Percentiles rank a stretch among this genome's conserved stretches.
Evolutionary conservation across 1,139 yeast genomes (phyloP).

Genomic region (Lodderomyces parapsilosis): DNA sequence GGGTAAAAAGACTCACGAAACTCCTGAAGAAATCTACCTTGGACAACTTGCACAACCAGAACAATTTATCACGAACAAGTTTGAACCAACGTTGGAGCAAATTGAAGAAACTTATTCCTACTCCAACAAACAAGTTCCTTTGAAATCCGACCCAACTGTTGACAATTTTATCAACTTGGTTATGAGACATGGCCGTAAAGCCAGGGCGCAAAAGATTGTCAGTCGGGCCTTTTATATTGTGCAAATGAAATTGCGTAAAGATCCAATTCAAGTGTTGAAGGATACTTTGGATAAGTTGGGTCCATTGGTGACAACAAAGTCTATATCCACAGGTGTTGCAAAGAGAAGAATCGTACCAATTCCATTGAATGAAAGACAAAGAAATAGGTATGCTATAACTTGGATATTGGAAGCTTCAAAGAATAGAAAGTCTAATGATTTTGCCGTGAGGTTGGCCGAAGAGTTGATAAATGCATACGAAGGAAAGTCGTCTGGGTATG

Average conservation of each 20-base stretch:
- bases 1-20: constrained; percentile 32
- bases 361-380: constrained; percentile 79
- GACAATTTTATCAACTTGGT: constrained; percentile 80
- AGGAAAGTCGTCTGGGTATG: constrained; percentile 83
- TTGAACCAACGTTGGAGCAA: constrained; percentile 63
- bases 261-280: constrained; percentile 76
- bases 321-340: constrained; percentile 83
- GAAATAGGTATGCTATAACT: constrained; percentile 79
- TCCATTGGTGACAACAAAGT: constrained; percentile 78
- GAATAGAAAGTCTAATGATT: constrained; percentile 76
- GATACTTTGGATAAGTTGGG: constrained; percentile 78
- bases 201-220: constrained; percentile 71
- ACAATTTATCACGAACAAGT: constrained; percentile 36
- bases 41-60: constrained; percentile 36
- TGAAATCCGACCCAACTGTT: constrained; percentile 64
- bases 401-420: constrained; percentile 89
- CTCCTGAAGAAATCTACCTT: constrained; percentile 46
- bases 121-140: constrained; percentile 57
- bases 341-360: constrained; percentile 78
- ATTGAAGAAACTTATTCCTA: constrained; percentile 50
- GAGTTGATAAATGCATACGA: constrained; percentile 76
- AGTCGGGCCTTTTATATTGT: constrained; percentile 80
- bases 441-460: constrained; percentile 86
- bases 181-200: constrained; percentile 91
- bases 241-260: constrained; percentile 64